Evolutionary conservation across 2,329 filamentous ascomycete species (phyloP).

Genomic region (Talaromyces sp.): DNA sequence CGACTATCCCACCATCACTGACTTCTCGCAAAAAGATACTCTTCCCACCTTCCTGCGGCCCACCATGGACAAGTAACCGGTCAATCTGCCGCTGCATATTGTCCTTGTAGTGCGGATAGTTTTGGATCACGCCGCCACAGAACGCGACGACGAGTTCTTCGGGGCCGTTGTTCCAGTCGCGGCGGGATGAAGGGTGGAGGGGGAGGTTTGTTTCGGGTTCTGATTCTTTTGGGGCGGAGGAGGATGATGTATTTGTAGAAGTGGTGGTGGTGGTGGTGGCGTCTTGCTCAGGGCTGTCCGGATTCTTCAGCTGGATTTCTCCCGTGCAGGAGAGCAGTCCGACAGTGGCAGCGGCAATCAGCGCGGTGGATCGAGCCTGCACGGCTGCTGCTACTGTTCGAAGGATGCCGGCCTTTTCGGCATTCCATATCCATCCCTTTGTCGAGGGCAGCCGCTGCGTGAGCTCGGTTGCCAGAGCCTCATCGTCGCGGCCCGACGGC

Average conservation of each 20-base stretch:
- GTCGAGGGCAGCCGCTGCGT: conserved; percentile 46
- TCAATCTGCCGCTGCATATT: conserved; percentile 67
- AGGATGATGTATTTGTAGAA: background rate
- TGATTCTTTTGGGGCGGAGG: background rate
- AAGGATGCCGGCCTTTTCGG: conserved; percentile 53
- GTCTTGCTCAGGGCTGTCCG: background rate
- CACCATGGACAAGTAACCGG: conserved; percentile 35
- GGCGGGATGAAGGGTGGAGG: conserved; percentile 6
- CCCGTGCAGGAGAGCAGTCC: conserved; percentile 61
- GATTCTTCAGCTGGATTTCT: conserved; percentile 48
- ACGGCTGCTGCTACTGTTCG: conserved; percentile 63
- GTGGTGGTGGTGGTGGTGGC: background rate
- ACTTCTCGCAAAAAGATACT: conserved; percentile 46
- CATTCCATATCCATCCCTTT: conserved; percentile 54
- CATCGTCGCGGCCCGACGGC: conserved; percentile 29
- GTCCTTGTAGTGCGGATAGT: conserved; percentile 65
- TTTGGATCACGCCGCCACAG: conserved; percentile 69
- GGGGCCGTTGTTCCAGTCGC: conserved; percentile 26
- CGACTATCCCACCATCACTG: conserved; percentile 47
- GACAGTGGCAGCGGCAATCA: conserved; percentile 64
- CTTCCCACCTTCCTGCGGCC: conserved; percentile 40
- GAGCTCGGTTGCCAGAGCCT: conserved; percentile 38
- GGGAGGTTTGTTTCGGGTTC: background rate
- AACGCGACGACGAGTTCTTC: conserved; percentile 68
- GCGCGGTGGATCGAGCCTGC: conserved; percentile 62